Evolutionary conservation across 2,329 filamentous ascomycete species (phyloP).

Genomic region (Teratosphaeria gauchensis): DNA sequence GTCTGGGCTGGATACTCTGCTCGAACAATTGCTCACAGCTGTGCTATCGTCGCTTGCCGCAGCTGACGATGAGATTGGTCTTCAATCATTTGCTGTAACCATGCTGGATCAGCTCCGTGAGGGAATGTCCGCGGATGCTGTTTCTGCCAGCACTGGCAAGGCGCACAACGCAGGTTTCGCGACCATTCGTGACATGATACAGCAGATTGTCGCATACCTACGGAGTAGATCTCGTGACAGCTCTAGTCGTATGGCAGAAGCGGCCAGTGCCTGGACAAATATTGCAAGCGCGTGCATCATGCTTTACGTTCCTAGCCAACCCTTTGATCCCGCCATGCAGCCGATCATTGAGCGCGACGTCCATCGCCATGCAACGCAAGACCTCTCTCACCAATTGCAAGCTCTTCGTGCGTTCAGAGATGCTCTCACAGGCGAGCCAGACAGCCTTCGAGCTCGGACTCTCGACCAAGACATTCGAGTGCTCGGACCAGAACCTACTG

Average conservation of each 20-base stretch:
- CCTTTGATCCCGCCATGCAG: conserved; percentile 67
- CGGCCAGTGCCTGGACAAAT: conserved; percentile 59
- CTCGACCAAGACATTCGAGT: conserved; percentile 52
- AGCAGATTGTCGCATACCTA: not conserved
- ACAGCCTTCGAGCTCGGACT: conserved; percentile 56
- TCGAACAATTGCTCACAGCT: conserved; percentile 18
- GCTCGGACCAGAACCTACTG: conserved; percentile 57
- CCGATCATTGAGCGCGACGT: conserved; percentile 54
- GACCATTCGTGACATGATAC: not conserved
- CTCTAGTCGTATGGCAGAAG: conserved; percentile 11
- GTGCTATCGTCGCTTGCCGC: conserved; percentile 22
- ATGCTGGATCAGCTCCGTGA: not conserved
- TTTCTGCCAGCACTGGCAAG: not conserved
- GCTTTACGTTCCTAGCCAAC: conserved; percentile 75
- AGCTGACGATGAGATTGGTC: not conserved
- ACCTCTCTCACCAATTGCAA: conserved; percentile 48
- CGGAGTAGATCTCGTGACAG: not conserved
- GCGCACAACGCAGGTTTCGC: not conserved
- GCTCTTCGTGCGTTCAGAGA: conserved; percentile 57
- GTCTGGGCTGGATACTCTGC: conserved; percentile 20
- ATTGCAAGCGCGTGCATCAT: conserved; percentile 65
- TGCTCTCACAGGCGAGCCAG: conserved; percentile 56
- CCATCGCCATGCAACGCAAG: conserved; percentile 46
- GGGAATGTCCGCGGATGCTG: not conserved
- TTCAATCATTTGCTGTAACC: not conserved